Percentiles rank a stretch among this genome's conserved stretches.
Conservation (phyloP, 345 rosid genomes). For the Angophora floribunda region DNA sequence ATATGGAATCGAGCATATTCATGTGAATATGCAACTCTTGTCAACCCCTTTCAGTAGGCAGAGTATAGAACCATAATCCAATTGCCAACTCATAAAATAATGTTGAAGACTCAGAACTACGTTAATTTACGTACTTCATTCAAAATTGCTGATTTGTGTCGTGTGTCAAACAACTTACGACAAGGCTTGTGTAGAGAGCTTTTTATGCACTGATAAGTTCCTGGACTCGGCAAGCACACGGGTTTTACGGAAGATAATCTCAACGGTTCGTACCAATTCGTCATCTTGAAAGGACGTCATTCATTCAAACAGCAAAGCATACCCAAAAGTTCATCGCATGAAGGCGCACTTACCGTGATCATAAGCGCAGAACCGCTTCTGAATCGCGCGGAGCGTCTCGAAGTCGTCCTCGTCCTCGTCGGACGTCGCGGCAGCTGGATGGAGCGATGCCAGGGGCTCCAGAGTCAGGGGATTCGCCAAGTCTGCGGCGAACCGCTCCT, state of each 20-base stretch:
- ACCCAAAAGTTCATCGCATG: not conserved
- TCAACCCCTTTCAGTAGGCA: not conserved
- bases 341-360: constrained; percentile 28
- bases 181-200: not conserved
- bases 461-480: constrained; percentile 15
- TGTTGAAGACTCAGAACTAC: not conserved
- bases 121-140: not conserved
- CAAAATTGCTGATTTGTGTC: not conserved
- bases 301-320: not conserved
- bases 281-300: not conserved
- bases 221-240: not conserved
- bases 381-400: constrained; percentile 64
- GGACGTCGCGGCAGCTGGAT: constrained; percentile 12
- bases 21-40: not conserved
- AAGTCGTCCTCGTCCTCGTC: constrained; percentile 64
- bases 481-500: constrained; percentile 33
- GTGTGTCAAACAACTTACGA: not conserved
- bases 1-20: not conserved
- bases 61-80: not conserved
- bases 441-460: constrained; percentile 20
- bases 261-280: not conserved
- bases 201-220: not conserved
- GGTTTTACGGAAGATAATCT: not conserved
- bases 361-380: constrained; percentile 59
- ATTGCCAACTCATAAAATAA: not conserved